Evolutionary conservation across 2,329 filamentous ascomycete genomes (phyloP).

Genomic region (Colletotrichum sojae): DNA sequence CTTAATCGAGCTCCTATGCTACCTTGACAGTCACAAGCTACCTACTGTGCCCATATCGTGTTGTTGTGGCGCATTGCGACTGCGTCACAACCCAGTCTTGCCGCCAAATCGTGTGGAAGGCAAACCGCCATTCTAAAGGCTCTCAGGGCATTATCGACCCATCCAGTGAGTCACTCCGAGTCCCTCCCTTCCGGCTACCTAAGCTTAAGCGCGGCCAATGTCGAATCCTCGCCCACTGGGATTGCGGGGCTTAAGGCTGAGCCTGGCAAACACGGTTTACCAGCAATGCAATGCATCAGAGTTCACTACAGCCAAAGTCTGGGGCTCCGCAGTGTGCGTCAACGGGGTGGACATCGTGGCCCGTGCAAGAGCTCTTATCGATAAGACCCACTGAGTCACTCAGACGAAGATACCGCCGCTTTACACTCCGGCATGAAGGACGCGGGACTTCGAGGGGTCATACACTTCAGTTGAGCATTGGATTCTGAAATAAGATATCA

Average conservation of each 20-base stretch:
- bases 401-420: conserved; percentile 30
- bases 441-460: too few relatives aligned
- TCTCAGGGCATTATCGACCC: not conserved
- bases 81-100: too few relatives aligned
- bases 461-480: too few relatives aligned
- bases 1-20: not conserved
- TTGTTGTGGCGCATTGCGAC: too few relatives aligned
- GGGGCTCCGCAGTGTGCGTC: conserved; percentile 23
- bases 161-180: not conserved
- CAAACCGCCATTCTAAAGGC: not conserved
- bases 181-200: not conserved
- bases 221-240: not conserved
- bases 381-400: conserved; percentile 41
- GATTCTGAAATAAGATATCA: too few relatives aligned
- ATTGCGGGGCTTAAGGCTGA: conserved; percentile 12
- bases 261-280: conserved; percentile 1
- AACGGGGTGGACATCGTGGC: conserved; percentile 7
- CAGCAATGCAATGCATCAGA: too few relatives aligned
- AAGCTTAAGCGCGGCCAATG: not conserved
- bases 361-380: conserved; percentile 44
- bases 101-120: too few relatives aligned
- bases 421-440: not conserved
- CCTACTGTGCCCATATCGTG: too few relatives aligned
- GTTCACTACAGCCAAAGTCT: not conserved
- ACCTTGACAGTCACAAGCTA: not conserved